Base-by-base conservation (phyloP, 2,329 filamentous ascomycete species). In the Aureobasidium sp. region DNA sequence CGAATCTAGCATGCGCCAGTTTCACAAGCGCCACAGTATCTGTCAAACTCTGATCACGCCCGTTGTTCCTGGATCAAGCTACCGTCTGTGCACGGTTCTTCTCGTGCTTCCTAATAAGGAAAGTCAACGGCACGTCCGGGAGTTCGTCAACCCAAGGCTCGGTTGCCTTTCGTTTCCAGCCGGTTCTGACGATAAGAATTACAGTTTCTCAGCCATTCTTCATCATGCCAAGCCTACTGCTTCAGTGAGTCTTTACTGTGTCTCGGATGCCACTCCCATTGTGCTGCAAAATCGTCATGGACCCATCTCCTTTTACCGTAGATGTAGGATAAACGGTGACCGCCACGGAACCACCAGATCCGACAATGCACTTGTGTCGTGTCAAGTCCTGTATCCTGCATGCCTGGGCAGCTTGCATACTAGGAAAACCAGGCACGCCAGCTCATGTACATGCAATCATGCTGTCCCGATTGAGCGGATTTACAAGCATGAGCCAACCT, bases 21-120 rank as follows among this genome's bases (percentile, higher is more conserved):
- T 42, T 60, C 57, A 60, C 17, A 36, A 17, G 57, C 57, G 57
- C 57, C 57, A 60, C 57, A 51, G 37, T 32, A 60, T 59, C 57
- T 60, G 57, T 60, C 57, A 51, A 60, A 60, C 57, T 60, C 46
- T 50, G 46, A 41, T 60, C 20, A 12, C n/a, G 27, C 6, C 32
- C 42, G 32, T 9, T 32, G 57, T 60, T 39, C 57, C 57, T 60
- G 46, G 20, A 60, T 46, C 36, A 42, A 48, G 46, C 46, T 51
- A 42, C 9, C 29, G 44, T 42, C 46, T 34, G 46, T 60, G 57
- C 57, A 60, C 57, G 46, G 55, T 34, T 51, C 57, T 12, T 48
- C 23, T 27, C 26, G 15, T 17, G 36, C 44, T 51, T 60, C 46
- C 41, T 20, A 27, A 58, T 39, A 32, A 20, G 55, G 32, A 42